These are phyloP conservation scores for Saturnispora bothae DNA, from an alignment of 805 yeast species.

Conservation along the genomic window DNA sequence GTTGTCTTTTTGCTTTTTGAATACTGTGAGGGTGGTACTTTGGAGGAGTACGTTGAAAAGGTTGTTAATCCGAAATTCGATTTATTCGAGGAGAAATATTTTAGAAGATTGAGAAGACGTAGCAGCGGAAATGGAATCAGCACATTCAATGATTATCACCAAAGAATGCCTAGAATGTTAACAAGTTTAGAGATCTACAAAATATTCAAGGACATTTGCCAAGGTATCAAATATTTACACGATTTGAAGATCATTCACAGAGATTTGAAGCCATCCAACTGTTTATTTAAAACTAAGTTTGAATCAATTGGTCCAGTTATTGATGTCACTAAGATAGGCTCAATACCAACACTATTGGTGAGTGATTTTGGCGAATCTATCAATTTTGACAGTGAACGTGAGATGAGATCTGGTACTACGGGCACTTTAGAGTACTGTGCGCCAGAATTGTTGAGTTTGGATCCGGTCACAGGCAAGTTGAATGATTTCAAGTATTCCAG, in stretches of 20 bases:
- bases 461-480: conserved; percentile 23
- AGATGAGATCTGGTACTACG: conserved; percentile 65
- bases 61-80: conserved; percentile 29
- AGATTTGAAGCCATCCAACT: conserved; percentile 83
- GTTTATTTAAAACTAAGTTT: conserved; percentile 42
- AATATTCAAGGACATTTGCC: conserved; percentile 55
- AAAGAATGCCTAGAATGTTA: conserved; percentile 24
- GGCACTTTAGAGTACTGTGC: conserved; percentile 86
- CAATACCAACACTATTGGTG: conserved; percentile 61
- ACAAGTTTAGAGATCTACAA: conserved; percentile 53
- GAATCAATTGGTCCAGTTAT: conserved; percentile 15
- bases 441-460: conserved; percentile 54
- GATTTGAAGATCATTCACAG: conserved; percentile 71
- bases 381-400: conserved; percentile 42
- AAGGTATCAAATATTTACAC: conserved; percentile 67
- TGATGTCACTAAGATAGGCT: conserved; percentile 17
- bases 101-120: conserved; percentile 18
- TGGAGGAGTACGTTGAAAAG: conserved; percentile 52
- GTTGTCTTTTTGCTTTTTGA: conserved; percentile 72
- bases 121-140: not conserved
- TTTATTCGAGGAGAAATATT: conserved; percentile 28
- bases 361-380: conserved; percentile 90
- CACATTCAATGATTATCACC: not conserved
- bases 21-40: conserved; percentile 80
- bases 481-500: conserved; percentile 59